These are phyloP conservation scores for Paramecium pentaurelia DNA, from an alignment of 73 alveolate species.

Conservation along the genomic window DNA sequence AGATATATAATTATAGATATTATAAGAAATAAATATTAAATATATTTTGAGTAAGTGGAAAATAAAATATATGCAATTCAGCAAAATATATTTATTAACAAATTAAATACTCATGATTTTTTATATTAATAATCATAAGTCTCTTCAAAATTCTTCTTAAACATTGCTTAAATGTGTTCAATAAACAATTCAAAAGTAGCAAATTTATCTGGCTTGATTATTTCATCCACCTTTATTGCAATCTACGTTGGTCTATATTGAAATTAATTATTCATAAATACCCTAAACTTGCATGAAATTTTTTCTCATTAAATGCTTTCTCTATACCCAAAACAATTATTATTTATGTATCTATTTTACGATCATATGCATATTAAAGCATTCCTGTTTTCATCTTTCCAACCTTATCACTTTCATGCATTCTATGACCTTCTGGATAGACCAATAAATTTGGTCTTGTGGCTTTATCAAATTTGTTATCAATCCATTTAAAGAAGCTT, in stretches of 20 bases:
- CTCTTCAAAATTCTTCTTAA: neutral
- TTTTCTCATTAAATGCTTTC: slow-evolving; percentile 34
- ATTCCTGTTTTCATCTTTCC: slow-evolving; percentile 35
- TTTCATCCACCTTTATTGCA: neutral
- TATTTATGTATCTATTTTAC: neutral
- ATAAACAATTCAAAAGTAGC: neutral
- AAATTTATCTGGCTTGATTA: neutral
- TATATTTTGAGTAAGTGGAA: neutral
- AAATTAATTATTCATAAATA: neutral
- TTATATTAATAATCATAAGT: neutral
- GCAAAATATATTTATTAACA: neutral
- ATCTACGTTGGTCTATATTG: neutral
- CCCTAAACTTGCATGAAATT: slow-evolving; percentile 31
- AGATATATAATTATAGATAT: neutral
- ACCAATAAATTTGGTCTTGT: neutral
- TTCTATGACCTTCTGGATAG: slow-evolving; percentile 17
- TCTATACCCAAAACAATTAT: slow-evolving; percentile 7
- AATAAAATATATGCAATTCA: neutral
- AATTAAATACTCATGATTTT: neutral
- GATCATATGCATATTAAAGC: slow-evolving; percentile 16
- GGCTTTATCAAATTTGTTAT: neutral
- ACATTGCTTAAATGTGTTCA: neutral
- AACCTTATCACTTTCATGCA: neutral
- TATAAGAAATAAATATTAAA: neutral
- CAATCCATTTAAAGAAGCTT: slow-evolving; percentile 37